These are phyloP conservation scores for Fereydounia khargensis DNA, from an alignment of 1,284 basidiomycete genomes.

Conservation along the genomic window DNA sequence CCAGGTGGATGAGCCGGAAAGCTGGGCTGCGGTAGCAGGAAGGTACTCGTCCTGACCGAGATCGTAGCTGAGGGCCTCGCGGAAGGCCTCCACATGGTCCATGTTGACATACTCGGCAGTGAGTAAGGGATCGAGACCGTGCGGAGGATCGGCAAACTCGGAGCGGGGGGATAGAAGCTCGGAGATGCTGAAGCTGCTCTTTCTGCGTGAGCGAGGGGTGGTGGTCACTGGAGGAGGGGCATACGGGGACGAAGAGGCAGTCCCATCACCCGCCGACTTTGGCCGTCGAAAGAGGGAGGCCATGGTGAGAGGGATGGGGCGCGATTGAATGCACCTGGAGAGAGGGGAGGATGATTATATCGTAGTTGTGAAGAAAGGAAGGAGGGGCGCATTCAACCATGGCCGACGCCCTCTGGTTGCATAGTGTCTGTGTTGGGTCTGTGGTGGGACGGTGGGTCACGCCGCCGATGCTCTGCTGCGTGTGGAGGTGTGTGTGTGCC, in stretches of 20 bases:
- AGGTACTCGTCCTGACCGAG: slow-evolving; percentile 44
- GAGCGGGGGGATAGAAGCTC: slow-evolving; percentile 24
- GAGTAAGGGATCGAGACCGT: slow-evolving; percentile 39
- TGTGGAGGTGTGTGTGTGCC: too few relatives aligned
- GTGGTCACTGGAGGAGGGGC: too few relatives aligned
- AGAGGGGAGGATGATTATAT: too few relatives aligned
- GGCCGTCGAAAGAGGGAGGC: slow-evolving; percentile 26
- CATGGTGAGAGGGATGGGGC: slow-evolving; percentile 2
- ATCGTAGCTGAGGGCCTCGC: slow-evolving; percentile 38
- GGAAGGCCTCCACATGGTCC: slow-evolving; percentile 41
- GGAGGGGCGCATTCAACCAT: too few relatives aligned
- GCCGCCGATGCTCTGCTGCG: too few relatives aligned
- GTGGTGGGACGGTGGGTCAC: too few relatives aligned
- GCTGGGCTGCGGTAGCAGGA: slow-evolving; percentile 13
- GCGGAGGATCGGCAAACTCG: slow-evolving; percentile 10
- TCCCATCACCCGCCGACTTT: slow-evolving; percentile 3
- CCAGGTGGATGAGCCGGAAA: slow-evolving; percentile 25
- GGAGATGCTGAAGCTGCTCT: slow-evolving; percentile 16
- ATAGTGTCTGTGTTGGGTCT: too few relatives aligned
- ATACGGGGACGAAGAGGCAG: slow-evolving; percentile 1
- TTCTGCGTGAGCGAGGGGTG: not conserved
- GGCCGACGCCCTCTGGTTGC: too few relatives aligned
- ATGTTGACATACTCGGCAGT: slow-evolving; percentile 33
- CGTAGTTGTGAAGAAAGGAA: too few relatives aligned
- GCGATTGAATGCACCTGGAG: too few relatives aligned